Evolutionary conservation across 2,329 filamentous ascomycete genomes (phyloP), one percentile per base, ranked within the genome.

Genomic region (Ophiocordyceps robertsii): DNA sequence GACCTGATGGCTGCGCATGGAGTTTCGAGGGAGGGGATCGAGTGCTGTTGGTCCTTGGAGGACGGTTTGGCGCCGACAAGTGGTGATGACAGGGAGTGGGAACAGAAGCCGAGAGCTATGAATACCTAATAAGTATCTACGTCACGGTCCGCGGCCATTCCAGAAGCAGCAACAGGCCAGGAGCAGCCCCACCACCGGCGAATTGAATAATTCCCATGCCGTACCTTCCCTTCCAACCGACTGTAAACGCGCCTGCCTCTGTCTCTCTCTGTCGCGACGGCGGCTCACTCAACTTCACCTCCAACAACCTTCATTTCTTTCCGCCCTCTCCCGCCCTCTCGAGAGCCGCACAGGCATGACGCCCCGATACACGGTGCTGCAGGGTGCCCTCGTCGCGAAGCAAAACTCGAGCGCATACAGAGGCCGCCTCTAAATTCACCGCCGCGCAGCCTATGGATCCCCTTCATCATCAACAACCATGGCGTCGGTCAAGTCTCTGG

Each of bases 401-500:
- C 33, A 19, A 31, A 6, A 8, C 33, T 36, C 33, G n/a, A 36
- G 8, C 17, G 17, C n/a, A 14, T 17, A 4, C 3, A 36, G n/a
- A 27, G 19, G 4, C 16, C 24, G 30, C 12, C 37, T 19, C 36
- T 37, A 37, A 2, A 29, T 14, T 14, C 29, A 36, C 37, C 27
- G 11, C 29, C 19, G 24, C 5, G 24, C 38, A 12, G 53, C 56
- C 44, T 54, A 63, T 64, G 61, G 60, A 56, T 53, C 51, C 39
- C 47, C 49, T 44, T 43, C 40, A 33, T 37, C 29, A 16, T 14
- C 24, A 21, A n/a, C 13, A 35, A 17, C 33, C 33, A 98, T 98
- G 93, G 90, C 90, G 53, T 80, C 84, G 58, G 78, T 95, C 65
- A 84, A 79, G 62, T 95, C 90, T 50, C 75, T 95, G 56, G 92